phyloP scores from a whole-genome alignment of 257 asterid genomes.

The Solanum chmielewskii region DNA sequence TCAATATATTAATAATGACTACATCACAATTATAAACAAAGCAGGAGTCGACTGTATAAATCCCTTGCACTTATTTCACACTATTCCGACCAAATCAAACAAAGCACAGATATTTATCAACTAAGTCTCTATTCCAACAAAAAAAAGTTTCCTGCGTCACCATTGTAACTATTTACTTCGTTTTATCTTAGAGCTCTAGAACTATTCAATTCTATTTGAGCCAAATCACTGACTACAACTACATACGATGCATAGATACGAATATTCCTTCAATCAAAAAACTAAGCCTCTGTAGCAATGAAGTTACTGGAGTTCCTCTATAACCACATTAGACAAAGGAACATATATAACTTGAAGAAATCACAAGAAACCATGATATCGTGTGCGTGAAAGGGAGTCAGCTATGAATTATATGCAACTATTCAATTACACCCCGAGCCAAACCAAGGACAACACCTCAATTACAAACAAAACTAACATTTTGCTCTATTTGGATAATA shows the following conservation, averaged over 20 bases:
- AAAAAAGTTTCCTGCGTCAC: not conserved
- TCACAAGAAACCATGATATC: not conserved
- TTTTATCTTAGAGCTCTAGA: not conserved
- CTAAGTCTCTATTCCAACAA: not conserved
- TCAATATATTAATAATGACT: not conserved
- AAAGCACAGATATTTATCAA: not conserved
- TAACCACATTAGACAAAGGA: not conserved
- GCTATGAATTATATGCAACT: not conserved
- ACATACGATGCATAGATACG: not conserved
- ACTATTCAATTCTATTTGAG: not conserved
- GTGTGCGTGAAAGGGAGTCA: not conserved
- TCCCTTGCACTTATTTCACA: not conserved
- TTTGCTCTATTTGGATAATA: not conserved
- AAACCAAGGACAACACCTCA: not conserved
- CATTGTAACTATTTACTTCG: not conserved
- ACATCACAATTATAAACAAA: not conserved
- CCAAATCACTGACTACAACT: not conserved
- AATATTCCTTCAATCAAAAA: not conserved
- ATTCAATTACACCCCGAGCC: not conserved
- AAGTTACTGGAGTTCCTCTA: not conserved
- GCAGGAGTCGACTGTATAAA: not conserved
- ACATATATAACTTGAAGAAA: not conserved
- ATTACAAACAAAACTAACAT: not conserved
- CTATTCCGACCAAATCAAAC: not conserved
- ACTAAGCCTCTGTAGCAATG: not conserved